Evolutionary conservation across 2,329 filamentous ascomycete species (phyloP).

Genomic region (Aspergillus niger): DNA sequence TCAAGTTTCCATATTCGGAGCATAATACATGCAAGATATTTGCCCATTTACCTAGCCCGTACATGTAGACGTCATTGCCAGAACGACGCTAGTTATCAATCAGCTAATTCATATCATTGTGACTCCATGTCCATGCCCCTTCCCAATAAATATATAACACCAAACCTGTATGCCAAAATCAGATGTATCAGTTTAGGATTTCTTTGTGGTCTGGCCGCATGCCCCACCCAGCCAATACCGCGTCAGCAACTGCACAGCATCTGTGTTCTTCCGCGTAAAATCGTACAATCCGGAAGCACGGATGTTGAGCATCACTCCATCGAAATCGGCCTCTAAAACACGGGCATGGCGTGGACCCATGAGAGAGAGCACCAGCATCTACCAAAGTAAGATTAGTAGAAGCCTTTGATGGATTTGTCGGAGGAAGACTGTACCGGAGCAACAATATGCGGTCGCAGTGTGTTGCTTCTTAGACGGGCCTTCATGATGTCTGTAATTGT

Average conservation of each 20-base stretch:
- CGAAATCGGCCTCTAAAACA: conserved; percentile 11
- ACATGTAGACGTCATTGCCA: background rate
- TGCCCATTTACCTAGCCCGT: background rate
- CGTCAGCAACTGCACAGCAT: background rate
- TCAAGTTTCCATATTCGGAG: background rate
- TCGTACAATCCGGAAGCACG: conserved; percentile 11
- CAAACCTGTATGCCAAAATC: background rate
- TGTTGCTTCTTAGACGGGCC: conserved; percentile 10
- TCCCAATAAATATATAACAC: background rate
- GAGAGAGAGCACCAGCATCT: conserved; percentile 13
- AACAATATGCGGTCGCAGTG: conserved; percentile 10
- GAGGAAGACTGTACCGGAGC: conserved; percentile 7
- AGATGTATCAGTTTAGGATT: background rate
- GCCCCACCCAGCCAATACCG: conserved; percentile 15
- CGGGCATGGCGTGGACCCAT: conserved; percentile 13
- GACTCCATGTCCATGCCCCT: background rate
- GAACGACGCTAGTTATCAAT: background rate
- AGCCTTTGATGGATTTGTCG: too few relatives aligned
- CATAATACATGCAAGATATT: background rate
- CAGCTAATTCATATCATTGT: background rate
- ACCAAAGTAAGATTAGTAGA: background rate
- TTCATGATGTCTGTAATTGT: conserved; percentile 12
- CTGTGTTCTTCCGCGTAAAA: conserved; percentile 6
- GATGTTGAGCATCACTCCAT: conserved; percentile 9
- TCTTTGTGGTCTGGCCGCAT: conserved; percentile 6